A percentile compares a stretch with the other conserved stretches of the same genome.
Evolutionary conservation across 1,284 basidiomycete genomes (phyloP).

Genomic region (Trichosporon faecale): DNA sequence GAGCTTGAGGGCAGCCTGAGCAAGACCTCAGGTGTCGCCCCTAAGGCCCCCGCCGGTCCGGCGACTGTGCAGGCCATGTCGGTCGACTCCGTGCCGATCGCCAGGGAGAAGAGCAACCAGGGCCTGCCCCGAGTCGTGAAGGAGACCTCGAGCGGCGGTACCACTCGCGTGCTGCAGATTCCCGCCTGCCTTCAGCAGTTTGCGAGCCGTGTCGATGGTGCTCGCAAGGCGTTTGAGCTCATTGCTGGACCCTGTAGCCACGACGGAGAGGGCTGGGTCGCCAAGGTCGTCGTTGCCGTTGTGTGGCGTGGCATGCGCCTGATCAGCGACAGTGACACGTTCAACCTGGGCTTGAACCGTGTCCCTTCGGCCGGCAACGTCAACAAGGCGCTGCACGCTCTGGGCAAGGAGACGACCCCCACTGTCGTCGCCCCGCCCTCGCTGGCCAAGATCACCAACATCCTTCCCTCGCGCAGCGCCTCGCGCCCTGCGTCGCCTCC

Average conservation of each 20-base stretch:
- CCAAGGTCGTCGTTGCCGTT: conserved; percentile 49
- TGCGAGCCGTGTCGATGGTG: conserved; percentile 48
- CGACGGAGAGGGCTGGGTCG: conserved; percentile 53
- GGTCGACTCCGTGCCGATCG: conserved; percentile 19
- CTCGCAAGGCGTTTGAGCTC: conserved; percentile 46
- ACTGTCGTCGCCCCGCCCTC: conserved; percentile 32
- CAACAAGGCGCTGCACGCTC: conserved; percentile 39
- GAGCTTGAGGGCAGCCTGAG: conserved; percentile 46
- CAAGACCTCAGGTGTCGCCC: conserved; percentile 36
- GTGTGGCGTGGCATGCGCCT: conserved; percentile 52
- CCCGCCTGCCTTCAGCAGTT: conserved; percentile 49
- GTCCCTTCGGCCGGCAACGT: conserved; percentile 47
- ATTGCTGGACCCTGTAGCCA: conserved; percentile 48
- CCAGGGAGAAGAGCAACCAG: conserved; percentile 36
- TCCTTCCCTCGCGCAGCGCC: conserved; percentile 40
- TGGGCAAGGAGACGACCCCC: conserved; percentile 38
- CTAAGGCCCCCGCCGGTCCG: conserved; percentile 40
- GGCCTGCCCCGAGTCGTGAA: conserved; percentile 37
- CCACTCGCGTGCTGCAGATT: conserved; percentile 37
- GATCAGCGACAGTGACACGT: conserved; percentile 39
- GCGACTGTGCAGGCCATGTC: conserved; percentile 33
- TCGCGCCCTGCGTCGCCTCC: conserved; percentile 50
- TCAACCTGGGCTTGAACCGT: conserved; percentile 20
- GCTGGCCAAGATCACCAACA: conserved; percentile 42
- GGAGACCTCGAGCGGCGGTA: conserved; percentile 39